Conservation (phyloP, 192 early-diverging fungal species). For the Phlyctochytrium planicorne region DNA sequence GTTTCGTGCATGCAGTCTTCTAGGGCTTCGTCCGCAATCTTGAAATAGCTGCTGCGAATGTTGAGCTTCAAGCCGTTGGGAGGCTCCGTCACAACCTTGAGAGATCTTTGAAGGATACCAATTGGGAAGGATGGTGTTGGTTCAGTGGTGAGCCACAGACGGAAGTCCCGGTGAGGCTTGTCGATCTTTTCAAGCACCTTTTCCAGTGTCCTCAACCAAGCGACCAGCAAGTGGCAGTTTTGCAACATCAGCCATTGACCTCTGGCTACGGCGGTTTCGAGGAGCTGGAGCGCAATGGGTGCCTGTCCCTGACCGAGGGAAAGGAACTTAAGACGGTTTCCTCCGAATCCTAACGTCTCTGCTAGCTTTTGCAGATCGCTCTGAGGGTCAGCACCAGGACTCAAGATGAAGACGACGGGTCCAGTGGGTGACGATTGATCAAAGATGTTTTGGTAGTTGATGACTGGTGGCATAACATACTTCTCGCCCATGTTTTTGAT, state of each 20-base stretch:
- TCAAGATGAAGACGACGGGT: conserved; percentile 61
- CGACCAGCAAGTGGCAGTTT: conserved; percentile 60
- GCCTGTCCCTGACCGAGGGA: conserved; percentile 65
- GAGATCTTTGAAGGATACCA: conserved; percentile 59
- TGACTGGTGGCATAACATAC: conserved; percentile 66
- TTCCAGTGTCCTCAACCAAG: conserved; percentile 54
- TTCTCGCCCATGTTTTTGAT: conserved; percentile 64
- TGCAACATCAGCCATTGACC: conserved; percentile 68
- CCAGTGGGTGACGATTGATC: conserved; percentile 60
- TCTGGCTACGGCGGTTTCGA: conserved; percentile 60
- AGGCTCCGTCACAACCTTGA: conserved; percentile 66
- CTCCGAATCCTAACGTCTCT: conserved; percentile 58
- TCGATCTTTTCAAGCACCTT: conserved; percentile 66
- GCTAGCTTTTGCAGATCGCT: conserved; percentile 63
- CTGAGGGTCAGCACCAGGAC: conserved; percentile 64
- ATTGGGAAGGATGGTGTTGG: conserved; percentile 59
- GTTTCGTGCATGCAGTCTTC: conserved; percentile 56
- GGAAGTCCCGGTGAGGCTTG: conserved; percentile 60
- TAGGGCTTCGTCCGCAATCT: conserved; percentile 53
- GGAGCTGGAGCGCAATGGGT: conserved; percentile 58
- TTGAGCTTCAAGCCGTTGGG: conserved; percentile 63
- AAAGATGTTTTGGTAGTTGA: conserved; percentile 66
- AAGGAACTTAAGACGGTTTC: conserved; percentile 57
- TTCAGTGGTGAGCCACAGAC: conserved; percentile 63
- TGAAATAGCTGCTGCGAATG: conserved; percentile 57